Evolutionary conservation across 768 basidiomycete genomes (phyloP).

Genomic region (Tylopilus subfusipes): DNA sequence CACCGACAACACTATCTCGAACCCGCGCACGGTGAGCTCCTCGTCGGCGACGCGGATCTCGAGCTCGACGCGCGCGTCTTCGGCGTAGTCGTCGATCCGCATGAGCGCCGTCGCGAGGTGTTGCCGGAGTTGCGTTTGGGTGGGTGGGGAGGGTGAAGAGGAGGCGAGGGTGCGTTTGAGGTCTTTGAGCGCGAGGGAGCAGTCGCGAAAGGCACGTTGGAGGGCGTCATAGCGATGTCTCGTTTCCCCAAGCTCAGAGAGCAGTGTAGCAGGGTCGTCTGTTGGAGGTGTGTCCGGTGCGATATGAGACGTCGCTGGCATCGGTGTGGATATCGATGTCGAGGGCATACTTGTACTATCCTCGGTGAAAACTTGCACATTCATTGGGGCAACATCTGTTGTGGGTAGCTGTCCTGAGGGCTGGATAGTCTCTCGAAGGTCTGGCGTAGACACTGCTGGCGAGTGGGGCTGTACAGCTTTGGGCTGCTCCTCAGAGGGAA

Average conservation of each 20-base stretch:
- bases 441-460: constrained; percentile 19
- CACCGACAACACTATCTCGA: constrained; percentile 61
- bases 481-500: constrained; percentile 8
- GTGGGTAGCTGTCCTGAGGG: not conserved
- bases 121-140: not conserved
- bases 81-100: constrained; percentile 68
- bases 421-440: constrained; percentile 5
- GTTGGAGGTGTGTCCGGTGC: not conserved
- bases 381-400: not conserved
- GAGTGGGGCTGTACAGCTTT: constrained; percentile 5
- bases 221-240: constrained; percentile 57
- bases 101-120: constrained; percentile 52
- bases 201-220: constrained; percentile 64
- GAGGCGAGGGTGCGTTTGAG: constrained; percentile 38
- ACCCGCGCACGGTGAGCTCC: constrained; percentile 59
- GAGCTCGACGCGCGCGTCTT: constrained; percentile 78
- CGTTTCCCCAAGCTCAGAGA: constrained; percentile 43
- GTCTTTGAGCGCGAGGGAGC: constrained; percentile 61
- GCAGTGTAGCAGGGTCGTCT: constrained; percentile 32
- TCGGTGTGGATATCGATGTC: not conserved
- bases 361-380: not conserved
- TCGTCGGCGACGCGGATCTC: constrained; percentile 79
- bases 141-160: not conserved
- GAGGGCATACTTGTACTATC: not conserved
- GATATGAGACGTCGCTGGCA: not conserved